Conservation (phyloP, 345 rosid species). For the Eucalyptus tenuipes region DNA sequence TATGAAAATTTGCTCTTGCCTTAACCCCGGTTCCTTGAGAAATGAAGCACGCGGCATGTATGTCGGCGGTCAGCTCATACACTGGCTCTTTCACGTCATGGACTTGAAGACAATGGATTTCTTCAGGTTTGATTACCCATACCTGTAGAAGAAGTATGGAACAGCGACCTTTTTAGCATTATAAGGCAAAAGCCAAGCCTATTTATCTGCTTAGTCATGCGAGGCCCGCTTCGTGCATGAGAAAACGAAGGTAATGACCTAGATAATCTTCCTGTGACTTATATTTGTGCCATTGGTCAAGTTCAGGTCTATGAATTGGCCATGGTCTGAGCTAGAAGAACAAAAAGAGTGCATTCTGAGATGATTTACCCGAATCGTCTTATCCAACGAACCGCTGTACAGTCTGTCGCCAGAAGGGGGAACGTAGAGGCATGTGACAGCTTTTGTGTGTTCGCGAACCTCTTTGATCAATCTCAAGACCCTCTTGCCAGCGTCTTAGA, state of each 20-base stretch:
- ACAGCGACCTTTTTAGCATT: not conserved
- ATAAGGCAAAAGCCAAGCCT: not conserved
- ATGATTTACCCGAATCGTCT: conserved; percentile 42
- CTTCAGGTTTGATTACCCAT: conserved; percentile 42
- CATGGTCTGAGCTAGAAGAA: not conserved
- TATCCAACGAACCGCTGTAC: conserved; percentile 58
- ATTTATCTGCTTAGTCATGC: not conserved
- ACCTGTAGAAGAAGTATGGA: conserved; percentile 13
- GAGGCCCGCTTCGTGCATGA: not conserved
- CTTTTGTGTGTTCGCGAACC: conserved; percentile 43
- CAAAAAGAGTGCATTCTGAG: not conserved
- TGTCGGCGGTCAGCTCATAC: conserved; percentile 27
- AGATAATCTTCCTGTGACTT: not conserved
- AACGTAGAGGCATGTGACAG: conserved; percentile 41
- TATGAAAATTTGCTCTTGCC: conserved; percentile 11
- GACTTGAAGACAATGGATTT: conserved; percentile 46
- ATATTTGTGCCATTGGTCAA: not conserved
- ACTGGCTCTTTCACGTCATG: conserved; percentile 57
- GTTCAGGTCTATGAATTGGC: not conserved
- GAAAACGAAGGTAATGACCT: not conserved
- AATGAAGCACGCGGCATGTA: conserved; percentile 30
- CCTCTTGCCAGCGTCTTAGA: conserved; percentile 47
- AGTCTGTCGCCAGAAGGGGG: conserved; percentile 39
- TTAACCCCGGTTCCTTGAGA: conserved; percentile 49
- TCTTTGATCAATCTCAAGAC: conserved; percentile 32